phyloP scores from a whole-genome alignment of 2,329 filamentous ascomycete genomes.

The Clonostachys chloroleuca region DNA sequence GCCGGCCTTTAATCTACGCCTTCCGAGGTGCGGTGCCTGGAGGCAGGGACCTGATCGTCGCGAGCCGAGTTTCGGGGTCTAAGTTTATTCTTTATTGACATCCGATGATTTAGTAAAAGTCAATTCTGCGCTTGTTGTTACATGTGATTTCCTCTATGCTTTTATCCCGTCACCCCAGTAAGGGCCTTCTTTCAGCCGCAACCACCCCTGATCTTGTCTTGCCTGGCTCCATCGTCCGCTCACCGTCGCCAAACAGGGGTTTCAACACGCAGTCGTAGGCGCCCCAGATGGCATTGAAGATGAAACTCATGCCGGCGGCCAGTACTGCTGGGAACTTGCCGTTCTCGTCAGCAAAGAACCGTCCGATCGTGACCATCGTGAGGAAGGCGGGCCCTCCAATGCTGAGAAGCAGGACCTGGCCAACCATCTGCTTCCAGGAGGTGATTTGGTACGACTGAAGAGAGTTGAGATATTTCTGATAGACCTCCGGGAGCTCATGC shows the following conservation, averaged over 20 bases:
- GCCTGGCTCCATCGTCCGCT: constrained; percentile 47
- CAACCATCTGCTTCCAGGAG: constrained; percentile 59
- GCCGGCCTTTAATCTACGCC: too few species aligned
- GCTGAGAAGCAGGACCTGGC: constrained; percentile 55
- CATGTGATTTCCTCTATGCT: too few species aligned
- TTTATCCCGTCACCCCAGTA: too few species aligned
- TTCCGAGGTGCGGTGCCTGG: too few species aligned
- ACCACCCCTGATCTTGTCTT: constrained; percentile 3
- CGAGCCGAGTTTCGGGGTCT: too few species aligned
- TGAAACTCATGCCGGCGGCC: constrained; percentile 36
- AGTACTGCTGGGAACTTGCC: constrained; percentile 70
- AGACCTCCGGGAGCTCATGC: constrained; percentile 74
- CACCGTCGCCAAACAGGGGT: constrained; percentile 78
- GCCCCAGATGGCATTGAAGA: constrained; percentile 47
- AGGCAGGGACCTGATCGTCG: too few species aligned
- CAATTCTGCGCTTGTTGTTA: too few species aligned
- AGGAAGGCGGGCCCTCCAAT: constrained; percentile 54
- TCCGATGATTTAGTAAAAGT: too few species aligned
- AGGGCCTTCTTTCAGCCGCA: neutral
- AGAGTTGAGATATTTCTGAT: constrained; percentile 66
- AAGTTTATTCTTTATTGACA: too few species aligned
- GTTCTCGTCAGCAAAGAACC: constrained; percentile 56
- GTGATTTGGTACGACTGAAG: constrained; percentile 71
- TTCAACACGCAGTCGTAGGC: constrained; percentile 43
- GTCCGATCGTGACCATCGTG: constrained; percentile 34